Base-by-base conservation (phyloP, 2,329 filamentous ascomycete genomes). In the Scortechinia acanthostroma region DNA sequence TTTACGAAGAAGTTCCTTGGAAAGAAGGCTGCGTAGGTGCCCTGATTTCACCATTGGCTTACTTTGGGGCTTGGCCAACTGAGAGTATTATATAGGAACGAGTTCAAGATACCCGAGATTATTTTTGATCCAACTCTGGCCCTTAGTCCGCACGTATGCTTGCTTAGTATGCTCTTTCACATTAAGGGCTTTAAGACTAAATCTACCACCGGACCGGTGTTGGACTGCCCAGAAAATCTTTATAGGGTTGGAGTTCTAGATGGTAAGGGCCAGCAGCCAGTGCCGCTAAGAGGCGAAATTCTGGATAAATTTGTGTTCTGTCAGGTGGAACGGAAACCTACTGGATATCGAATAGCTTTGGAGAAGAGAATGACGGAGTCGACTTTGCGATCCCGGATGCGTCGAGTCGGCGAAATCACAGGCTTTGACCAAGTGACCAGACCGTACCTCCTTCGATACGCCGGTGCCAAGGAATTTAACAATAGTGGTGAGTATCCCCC, bases 401-500 rank as follows among this genome's bases (percentile, higher is more conserved):
- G 52, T 47, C 50, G 49, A 43, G 53, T 54, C 5, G 53, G 57
- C 33, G 17, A 61, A 48, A 58, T 66, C 22, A 66, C 53, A 2
- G 52, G 56, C 30, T 61, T 64, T 51, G 44, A 44, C 10, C 48
- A 61, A 44, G 51, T 63, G 42, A 55, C 55, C 4, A 55, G 55
- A 50, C 58, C 52, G 13, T 65, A 67, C 48, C 47, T 42, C 21
- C 56, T 66, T 17, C 54, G 53, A 52, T 65, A 66, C 48, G 51
- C 49, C 17, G 51, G 42, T 51, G 57, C 57, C 15, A 65, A 66
- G 47, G 58, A 52, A 3, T 63, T 68, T 42, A 64, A 66, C 47
- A 46, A 61, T 40, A 65, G 60, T 46, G 22, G 57, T 66, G 52
- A 57, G 59, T 58, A 15, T 13, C 17, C 10, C 6, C 6, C 10